Base-by-base conservation (phyloP, 1,284 basidiomycete genomes). In the Melampsora larici-populina region DNA sequence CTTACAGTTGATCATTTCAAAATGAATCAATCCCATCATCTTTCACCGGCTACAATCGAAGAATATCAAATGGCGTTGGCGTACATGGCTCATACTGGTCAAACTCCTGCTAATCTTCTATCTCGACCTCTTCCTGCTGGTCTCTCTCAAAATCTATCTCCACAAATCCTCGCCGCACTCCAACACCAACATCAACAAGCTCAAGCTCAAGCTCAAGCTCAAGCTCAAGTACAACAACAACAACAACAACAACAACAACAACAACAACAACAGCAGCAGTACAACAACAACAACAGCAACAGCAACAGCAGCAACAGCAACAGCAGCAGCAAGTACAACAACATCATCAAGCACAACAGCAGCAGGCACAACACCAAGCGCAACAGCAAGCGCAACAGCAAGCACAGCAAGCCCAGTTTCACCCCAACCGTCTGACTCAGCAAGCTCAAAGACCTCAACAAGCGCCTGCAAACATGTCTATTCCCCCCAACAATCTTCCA, bases 221-320 rank as follows among this genome's bases (percentile, higher is more conserved):
- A 76, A n/a, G 64, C 66, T 9, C 65, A 68, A 26, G 49, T 40
- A 46, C 48, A 76, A 29, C 65, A 67, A 40, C 66, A 68, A 24
- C 74, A 76, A 51, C 66, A 46, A 17, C 36, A 69, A 43, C 65
- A 60, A 69, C 70, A 73, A 64, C 70, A 73, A 46, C 70, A 62
- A 21, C 70, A 60, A 18, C 58, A 33, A 5, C 33, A 33, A 4
- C 70, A 72, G 43, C 48, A 49, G 21, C n/a, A n/a, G n/a, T n/a
- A n/a, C 48, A 49, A 49, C 48, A 49, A 49, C 48, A 49, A 49
- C 48, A 49, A 49, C 48, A 49, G 48, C 48, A 49, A 49, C 60
- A 62, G 24, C 60, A 62, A 62, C 60, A 62, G 24, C 60, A 62
- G 24, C 60, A 62, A 62, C 51, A 49, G 29, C 73, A 76, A 69